Conservation (phyloP, 345 rosid genomes). For the Citrus cavaleriei region DNA sequence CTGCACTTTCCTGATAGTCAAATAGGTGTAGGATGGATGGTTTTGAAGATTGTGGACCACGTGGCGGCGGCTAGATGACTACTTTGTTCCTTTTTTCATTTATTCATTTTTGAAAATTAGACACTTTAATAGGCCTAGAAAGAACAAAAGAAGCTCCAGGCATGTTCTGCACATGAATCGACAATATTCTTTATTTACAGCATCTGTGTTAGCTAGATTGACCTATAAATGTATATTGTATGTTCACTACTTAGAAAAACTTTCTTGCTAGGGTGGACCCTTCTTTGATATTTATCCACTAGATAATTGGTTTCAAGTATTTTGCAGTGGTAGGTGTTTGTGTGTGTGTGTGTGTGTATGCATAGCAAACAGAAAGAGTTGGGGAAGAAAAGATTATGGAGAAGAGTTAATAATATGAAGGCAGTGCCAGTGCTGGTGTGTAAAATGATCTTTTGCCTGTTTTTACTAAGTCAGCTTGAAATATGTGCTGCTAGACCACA, state of each 20-base stretch:
- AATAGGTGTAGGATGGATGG: too few species aligned
- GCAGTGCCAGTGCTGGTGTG: background rate
- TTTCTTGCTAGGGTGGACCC: constrained; percentile 6
- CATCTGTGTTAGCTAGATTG: constrained; percentile 7
- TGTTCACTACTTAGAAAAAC: background rate
- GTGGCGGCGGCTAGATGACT: background rate
- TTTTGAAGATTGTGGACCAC: constrained; percentile 11
- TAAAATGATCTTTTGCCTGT: constrained; percentile 15
- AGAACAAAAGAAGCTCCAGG: constrained; percentile 27
- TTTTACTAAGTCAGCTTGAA: constrained; percentile 5
- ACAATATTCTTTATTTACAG: background rate
- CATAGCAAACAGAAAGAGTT: too few species aligned
- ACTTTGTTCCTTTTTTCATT: constrained; percentile 1
- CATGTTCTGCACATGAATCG: constrained; percentile 26
- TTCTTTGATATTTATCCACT: constrained; percentile 11
- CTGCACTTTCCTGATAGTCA: too few species aligned
- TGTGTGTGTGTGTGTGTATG: too few species aligned
- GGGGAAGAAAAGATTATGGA: background rate
- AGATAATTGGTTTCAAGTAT: background rate
- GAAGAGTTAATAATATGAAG: constrained; percentile 16
- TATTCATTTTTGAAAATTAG: constrained; percentile 13
- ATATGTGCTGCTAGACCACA: constrained; percentile 17
- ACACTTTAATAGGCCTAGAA: constrained; percentile 21
- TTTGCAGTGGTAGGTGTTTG: background rate
- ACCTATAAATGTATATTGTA: background rate